Evolutionary conservation across 768 basidiomycete species (phyloP).

Genomic region (Lactarius deliciosus): DNA sequence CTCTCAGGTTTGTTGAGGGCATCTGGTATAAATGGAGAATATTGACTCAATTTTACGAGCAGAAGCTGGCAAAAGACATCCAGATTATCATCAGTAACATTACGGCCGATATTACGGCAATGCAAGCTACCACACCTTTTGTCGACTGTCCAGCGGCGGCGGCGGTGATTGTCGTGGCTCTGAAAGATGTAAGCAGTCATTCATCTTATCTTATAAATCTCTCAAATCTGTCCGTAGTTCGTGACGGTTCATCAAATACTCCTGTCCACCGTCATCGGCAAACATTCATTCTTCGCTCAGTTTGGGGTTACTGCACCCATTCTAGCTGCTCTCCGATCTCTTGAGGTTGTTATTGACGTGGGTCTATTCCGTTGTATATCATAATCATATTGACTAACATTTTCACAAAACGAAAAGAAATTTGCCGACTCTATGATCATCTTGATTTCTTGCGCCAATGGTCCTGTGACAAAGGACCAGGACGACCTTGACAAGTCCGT

Average conservation of each 20-base stretch:
- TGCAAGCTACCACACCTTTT: neutral
- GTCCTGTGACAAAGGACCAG: neutral
- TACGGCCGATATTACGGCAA: neutral
- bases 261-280: neutral
- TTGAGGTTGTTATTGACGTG: neutral
- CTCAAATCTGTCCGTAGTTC: neutral
- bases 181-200: neutral
- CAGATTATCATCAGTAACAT: neutral
- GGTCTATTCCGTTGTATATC: neutral
- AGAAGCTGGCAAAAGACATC: neutral
- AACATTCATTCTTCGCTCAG: neutral
- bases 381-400: neutral
- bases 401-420: neutral
- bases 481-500: neutral
- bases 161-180: neutral
- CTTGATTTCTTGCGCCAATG: neutral
- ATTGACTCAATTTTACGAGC: neutral
- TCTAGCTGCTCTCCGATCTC: neutral
- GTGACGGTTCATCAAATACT: neutral
- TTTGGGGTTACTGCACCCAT: neutral
- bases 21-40: neutral
- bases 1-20: neutral
- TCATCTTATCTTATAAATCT: neutral
- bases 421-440: neutral
- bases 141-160: neutral